A percentile compares a stretch with the other conserved stretches of the same genome.
phyloP scores from a whole-genome alignment of 768 basidiomycete genomes.

The Leccinum subtestaceum region DNA sequence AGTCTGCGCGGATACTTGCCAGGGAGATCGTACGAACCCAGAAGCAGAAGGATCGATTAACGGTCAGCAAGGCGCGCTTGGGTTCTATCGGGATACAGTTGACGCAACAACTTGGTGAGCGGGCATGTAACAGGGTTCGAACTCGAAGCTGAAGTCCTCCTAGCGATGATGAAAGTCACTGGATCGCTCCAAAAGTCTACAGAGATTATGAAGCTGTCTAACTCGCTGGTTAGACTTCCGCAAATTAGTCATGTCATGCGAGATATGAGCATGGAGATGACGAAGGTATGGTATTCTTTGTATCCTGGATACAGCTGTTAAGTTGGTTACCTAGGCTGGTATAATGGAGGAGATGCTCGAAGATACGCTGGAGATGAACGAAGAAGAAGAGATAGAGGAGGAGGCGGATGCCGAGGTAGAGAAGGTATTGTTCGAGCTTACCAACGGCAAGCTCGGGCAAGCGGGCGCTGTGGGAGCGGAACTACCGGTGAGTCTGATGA shows the following conservation, averaged over 20 bases:
- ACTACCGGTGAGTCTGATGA: slow-evolving; percentile 60
- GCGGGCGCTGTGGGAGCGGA: slow-evolving; percentile 70
- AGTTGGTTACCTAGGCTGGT: slow-evolving; percentile 64
- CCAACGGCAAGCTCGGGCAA: slow-evolving; percentile 92
- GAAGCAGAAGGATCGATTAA: slow-evolving; percentile 90
- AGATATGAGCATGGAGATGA: slow-evolving; percentile 99
- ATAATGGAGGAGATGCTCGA: slow-evolving; percentile 99
- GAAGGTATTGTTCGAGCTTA: slow-evolving; percentile 92
- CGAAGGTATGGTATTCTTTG: slow-evolving; percentile 63
- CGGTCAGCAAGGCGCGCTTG: slow-evolving; percentile 88
- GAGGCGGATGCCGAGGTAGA: slow-evolving; percentile 98
- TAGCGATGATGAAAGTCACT: slow-evolving; percentile 96
- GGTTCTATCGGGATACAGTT: slow-evolving; percentile 90
- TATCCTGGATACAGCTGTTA: neutral
- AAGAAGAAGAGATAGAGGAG: slow-evolving; percentile 92
- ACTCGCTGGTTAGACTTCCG: slow-evolving; percentile 85
- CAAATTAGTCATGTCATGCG: slow-evolving; percentile 92
- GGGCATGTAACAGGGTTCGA: neutral
- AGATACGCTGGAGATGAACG: slow-evolving; percentile 86
- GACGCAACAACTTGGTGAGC: slow-evolving; percentile 86
- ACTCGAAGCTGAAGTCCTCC: neutral
- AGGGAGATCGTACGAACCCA: slow-evolving; percentile 92
- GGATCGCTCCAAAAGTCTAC: slow-evolving; percentile 97
- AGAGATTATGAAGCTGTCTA: slow-evolving; percentile 99
- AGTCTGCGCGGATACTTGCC: slow-evolving; percentile 89